Evolutionary conservation across 306 rosid species (phyloP), one percentile per base, ranked within the genome.

Genomic region (Crotalaria pallida): DNA sequence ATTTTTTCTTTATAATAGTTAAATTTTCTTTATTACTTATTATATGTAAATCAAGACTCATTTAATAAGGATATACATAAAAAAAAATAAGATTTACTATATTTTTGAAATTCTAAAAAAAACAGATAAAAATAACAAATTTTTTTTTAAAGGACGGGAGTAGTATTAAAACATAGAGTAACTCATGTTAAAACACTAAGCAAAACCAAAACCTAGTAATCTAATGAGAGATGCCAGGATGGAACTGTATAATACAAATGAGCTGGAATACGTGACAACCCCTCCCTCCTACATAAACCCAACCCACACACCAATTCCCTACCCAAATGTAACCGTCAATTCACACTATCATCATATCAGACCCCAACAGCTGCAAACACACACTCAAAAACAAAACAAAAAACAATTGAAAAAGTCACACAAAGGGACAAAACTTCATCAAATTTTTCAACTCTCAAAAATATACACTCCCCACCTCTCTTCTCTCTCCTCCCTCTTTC

Each of bases 301-400:
- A 68, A 49, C 34, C 52, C 26, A 57, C 65, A 68, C 58, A 47
- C 52, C 26, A 57, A 8, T 13, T 16, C 19, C 29, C 43, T 13
- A 8, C 19, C 29, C 43, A 70, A 58, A 33, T 50, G 61, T 63
- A 77, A 77, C 77, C 77, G 77, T 78, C 82, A 71, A 71, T 77
- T 65, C 70, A n/a, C n/a, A n/a, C n/a, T n/a, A n/a, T n/a, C n/a
- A n/a, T n/a, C n/a, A 55, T 24, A 45, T 57, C 41, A 24, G 44
- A 71, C 73, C 73, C 73, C 38, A 60, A 61, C 53, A 43, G 49
- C 71, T 58, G 31, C 53, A 33, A 40, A 57, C 58, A 4, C 43
- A 9, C 43, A 1, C 38, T 6, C 7, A 6, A 65, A 43, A 26
- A 58, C 69, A 38, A 3, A 57, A 60, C 50, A 69, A 22, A 79